Percentiles rank a stretch among this genome's conserved stretches.
Conservation (phyloP, 768 basidiomycete species). For the Macrolepiota albuminosa region DNA sequence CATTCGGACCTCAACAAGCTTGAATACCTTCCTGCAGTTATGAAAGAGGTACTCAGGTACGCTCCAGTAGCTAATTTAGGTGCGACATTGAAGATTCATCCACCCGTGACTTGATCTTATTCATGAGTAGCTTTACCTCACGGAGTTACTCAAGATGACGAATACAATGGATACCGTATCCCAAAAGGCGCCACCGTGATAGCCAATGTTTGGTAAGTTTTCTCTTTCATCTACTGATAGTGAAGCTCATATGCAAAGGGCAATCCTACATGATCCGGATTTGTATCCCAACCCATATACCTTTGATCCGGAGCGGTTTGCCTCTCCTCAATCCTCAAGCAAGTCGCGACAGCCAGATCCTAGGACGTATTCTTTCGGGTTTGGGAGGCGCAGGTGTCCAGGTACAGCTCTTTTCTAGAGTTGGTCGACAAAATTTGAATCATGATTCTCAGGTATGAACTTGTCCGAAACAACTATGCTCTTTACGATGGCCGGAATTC, state of each 20-base stretch:
- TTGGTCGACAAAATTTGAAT: background rate
- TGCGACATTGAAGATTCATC: conserved; percentile 10
- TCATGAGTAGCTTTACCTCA: conserved; percentile 34
- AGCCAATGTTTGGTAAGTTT: conserved; percentile 41
- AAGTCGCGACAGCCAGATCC: conserved; percentile 25
- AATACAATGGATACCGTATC: conserved; percentile 38
- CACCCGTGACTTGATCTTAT: background rate
- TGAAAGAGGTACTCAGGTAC: conserved; percentile 38
- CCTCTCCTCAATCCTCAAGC: conserved; percentile 1
- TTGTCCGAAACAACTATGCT: conserved; percentile 29
- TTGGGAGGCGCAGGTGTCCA: conserved; percentile 29
- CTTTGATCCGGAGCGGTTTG: conserved; percentile 35
- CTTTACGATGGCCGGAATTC: conserved; percentile 26
- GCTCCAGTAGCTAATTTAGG: conserved; percentile 38
- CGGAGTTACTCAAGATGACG: conserved; percentile 36
- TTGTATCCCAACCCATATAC: conserved; percentile 35
- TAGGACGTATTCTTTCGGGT: conserved; percentile 27
- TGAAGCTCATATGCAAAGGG: conserved; percentile 24
- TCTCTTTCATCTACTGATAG: background rate
- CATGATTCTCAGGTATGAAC: conserved; percentile 17
- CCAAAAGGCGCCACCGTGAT: conserved; percentile 41
- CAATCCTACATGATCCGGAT: conserved; percentile 36
- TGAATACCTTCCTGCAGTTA: conserved; percentile 28
- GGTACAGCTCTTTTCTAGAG: conserved; percentile 14
- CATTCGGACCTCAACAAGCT: conserved; percentile 24